Base-by-base conservation (phyloP, 139 green algal species). In the Diplosphaera chodatii region DNA sequence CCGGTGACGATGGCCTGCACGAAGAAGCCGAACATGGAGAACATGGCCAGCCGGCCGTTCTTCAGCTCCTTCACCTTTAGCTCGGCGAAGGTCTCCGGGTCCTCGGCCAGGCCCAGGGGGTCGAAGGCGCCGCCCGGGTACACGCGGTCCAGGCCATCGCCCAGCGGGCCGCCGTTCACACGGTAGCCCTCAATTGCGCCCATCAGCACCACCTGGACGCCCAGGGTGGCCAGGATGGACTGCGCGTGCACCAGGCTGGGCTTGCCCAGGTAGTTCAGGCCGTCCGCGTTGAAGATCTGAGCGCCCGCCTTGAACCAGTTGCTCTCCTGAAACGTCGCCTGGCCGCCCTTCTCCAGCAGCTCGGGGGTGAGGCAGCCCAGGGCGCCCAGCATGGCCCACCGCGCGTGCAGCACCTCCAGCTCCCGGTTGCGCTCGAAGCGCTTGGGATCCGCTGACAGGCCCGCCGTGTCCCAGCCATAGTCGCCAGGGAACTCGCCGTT, bases 301-400 rank as follows among this genome's bases (percentile, higher is more conserved):
- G 89, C 82, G 40, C 91, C 91, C 72, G 87, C 87, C 87, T 96
- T 96, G 83, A 91, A 96, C 91, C 91, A 96, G 65, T 93, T 83
- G 48, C 85, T 74, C 83, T 94, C 87, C 55, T 79, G 84, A 69
- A 90, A 87, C 13, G 48, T 59, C 3, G 48, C 48, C 48, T 59
- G 48, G 48, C 48, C 48, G 16, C 16, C 13, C 48, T 59, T 59
- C 48, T 59, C 48, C 48, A 59, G 48, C 48, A 59, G 48, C 48
- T 82, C 77, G 18, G 77, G 75, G 41, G 75, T 80, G 27, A 94
- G 29, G 85, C 83, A 93, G 72, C 89, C 90, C 59, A 96, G 83
- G 27, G 89, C 88, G 55, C 92, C 94, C 4, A 98, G 87, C 90
- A 98, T 96, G 56, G 94, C 94, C 94, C 94, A 99, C 75, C 94